Evolutionary conservation across 2,329 filamentous ascomycete genomes (phyloP), one percentile per base, ranked within the genome.

Genomic region (Monilinia fructicola): DNA sequence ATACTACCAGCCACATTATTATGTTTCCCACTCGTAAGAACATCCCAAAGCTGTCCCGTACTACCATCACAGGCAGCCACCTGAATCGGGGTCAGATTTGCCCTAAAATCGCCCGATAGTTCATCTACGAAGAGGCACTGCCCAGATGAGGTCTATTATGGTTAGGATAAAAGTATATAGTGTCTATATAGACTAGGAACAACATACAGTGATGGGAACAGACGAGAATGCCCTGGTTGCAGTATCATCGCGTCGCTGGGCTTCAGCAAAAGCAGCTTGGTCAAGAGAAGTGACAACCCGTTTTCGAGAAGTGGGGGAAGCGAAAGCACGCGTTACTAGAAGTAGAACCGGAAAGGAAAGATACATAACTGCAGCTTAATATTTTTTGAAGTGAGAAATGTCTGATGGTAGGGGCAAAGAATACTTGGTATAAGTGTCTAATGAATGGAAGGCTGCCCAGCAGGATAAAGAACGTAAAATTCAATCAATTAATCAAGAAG

Each of bases 21-120:
- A 71, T 87, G 84, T 67, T 79, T 78, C 12, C 84, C 85, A 4
- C 77, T 76, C 0, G 79, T 81, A 64, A 82, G 79, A 63, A 82
- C 67, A 65, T 82, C 80, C 77, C 79, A 82, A 65, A 76, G 75
- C 68, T 81, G 77, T 1, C 77, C 78, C 9, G 76, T 72, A 16
- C 76, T 77, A 4, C 78, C 76, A 21, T 75, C 77, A 68, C 80
- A 81, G 4, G 75, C 73, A 28, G 74, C 75, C 6, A 81, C 72
- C 55, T 79, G 75, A 26, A 82, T 74, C 1, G 80, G 80, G 21
- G 79, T 80, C 35, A 82, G 73, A 61, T 82, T 81, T 61, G 79
- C 77, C 60, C 79, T 76, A 69, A 80, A 81, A 67, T 82, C 80
- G 10, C 80, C 80, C 3, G 80, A 80, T n/a, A 79, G 74, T 64